Evolutionary conservation across 139 green algal species (phyloP), one percentile per base, ranked within the genome.

Genomic region (Yamagishiella unicocca): DNA sequence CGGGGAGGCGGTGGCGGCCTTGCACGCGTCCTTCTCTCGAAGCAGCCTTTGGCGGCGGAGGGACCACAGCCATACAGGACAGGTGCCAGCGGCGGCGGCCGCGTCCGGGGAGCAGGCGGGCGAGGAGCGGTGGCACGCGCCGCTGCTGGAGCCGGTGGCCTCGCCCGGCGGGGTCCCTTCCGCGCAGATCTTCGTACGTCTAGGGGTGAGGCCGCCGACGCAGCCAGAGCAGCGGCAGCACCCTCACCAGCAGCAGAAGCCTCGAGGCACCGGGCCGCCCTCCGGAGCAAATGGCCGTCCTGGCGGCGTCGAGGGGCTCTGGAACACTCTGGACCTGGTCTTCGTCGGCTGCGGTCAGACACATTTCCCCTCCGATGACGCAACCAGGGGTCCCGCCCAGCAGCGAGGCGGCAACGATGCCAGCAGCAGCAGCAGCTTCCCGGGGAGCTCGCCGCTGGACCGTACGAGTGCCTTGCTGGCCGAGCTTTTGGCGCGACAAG

Each of bases 291-390:
- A n/a, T n/a, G n/a, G n/a, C n/a, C n/a, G n/a, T n/a, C n/a, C n/a
- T n/a, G n/a, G 38, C 73, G 4, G 29, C 10, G 43, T 8, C 4
- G 10, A 81, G 3, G 45, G 38, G 31, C 21, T 33, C 2, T 84
- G 77, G 61, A 62, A 42, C 40, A 75, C 79, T n/a, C 61, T 85
- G 29, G 79, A 85, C 61, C 79, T 85, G 38, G 79, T 85, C 35
- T 75, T 85, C 33, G 31, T 66, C 0, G 55, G 75, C 24, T 74
- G 66, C 31, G 66, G 19, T 14, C n/a, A 4, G 66, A n/a, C n/a
- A n/a, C n/a, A n/a, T n/a, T n/a, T n/a, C n/a, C n/a, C n/a, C n/a
- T n/a, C n/a, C n/a, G 50, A 58, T 58, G 50, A 25, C 12, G 17
- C 50, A 12, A 58, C 50, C 17, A 17, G 14, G 12, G 50, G 50